Percentiles rank a stretch among this genome's conserved stretches.
These are phyloP conservation scores for Talaromyces wortmannii DNA, from an alignment of 495 filamentous ascomycete species.

Conservation along the genomic window DNA sequence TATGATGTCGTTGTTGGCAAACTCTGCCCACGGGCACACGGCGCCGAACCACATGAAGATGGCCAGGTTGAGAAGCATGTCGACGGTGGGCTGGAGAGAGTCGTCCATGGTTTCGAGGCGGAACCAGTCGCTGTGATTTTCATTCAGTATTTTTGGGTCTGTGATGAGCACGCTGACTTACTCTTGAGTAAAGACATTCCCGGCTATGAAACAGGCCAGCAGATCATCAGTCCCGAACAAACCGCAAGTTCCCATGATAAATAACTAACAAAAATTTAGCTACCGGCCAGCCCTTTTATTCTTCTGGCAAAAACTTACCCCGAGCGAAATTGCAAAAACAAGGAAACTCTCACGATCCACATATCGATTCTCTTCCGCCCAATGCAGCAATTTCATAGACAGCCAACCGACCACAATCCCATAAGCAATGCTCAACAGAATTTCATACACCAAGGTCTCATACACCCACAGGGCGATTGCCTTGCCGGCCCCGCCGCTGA, in stretches of 20 bases:
- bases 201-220: slow-evolving; percentile 88
- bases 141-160: slow-evolving; percentile 8
- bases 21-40: slow-evolving; percentile 74
- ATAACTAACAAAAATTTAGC: slow-evolving; percentile 38
- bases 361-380: slow-evolving; percentile 73
- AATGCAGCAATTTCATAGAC: slow-evolving; percentile 74
- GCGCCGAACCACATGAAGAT: slow-evolving; percentile 92
- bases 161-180: slow-evolving; percentile 17
- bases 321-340: slow-evolving; percentile 79
- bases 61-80: slow-evolving; percentile 77
- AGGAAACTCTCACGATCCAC: slow-evolving; percentile 89
- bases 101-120: slow-evolving; percentile 83
- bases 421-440: slow-evolving; percentile 73
- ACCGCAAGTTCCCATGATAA: slow-evolving; percentile 80
- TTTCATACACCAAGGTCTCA: slow-evolving; percentile 81
- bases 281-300: too few species aligned
- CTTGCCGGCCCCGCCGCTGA: slow-evolving; percentile 49
- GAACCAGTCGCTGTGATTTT: slow-evolving; percentile 66
- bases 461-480: slow-evolving; percentile 81
- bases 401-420: slow-evolving; percentile 73
- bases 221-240: slow-evolving; percentile 91
- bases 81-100: slow-evolving; percentile 83
- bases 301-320: slow-evolving; percentile 39
- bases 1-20: slow-evolving; percentile 60
- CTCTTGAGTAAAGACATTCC: slow-evolving; percentile 86